Conservation (phyloP, 345 rosid genomes). For the Camelina laxa region DNA sequence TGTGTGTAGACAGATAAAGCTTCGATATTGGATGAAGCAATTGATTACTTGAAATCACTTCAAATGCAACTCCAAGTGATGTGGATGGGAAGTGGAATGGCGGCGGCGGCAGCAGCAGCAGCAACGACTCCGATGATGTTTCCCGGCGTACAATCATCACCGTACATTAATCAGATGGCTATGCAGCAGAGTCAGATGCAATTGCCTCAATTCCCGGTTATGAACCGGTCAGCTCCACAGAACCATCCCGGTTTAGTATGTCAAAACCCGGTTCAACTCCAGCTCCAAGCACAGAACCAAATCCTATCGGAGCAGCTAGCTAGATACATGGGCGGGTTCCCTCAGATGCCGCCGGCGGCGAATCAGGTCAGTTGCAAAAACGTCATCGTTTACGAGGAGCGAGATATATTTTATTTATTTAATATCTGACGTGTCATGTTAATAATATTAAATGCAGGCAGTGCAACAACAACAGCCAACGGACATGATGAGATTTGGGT, state of each 20-base stretch:
- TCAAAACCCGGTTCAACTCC: slow-evolving; percentile 52
- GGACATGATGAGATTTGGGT: slow-evolving; percentile 54
- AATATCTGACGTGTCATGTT: slow-evolving; percentile 22
- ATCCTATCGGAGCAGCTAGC: slow-evolving; percentile 59
- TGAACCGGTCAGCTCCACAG: slow-evolving; percentile 50
- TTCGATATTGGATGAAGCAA: slow-evolving; percentile 93
- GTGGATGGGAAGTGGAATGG: slow-evolving; percentile 98
- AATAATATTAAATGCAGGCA: slow-evolving; percentile 45
- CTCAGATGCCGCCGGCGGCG: slow-evolving; percentile 49
- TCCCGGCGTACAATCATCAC: slow-evolving; percentile 69
- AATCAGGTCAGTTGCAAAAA: slow-evolving; percentile 52
- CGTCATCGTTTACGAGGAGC: not conserved
- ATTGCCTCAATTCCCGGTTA: slow-evolving; percentile 52
- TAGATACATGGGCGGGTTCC: slow-evolving; percentile 58
- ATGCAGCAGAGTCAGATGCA: slow-evolving; percentile 62
- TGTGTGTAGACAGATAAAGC: slow-evolving; percentile 85
- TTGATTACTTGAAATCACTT: slow-evolving; percentile 87
- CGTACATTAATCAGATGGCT: slow-evolving; percentile 57
- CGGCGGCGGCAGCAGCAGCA: slow-evolving; percentile 47
- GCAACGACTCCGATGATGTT: slow-evolving; percentile 75
- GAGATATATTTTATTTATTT: not conserved
- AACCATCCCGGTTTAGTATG: slow-evolving; percentile 52
- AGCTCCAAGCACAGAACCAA: slow-evolving; percentile 48
- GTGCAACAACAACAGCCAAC: slow-evolving; percentile 33
- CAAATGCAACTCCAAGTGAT: slow-evolving; percentile 95